Evolutionary conservation across 257 asterid species (phyloP).

Genomic region (Fraxinus anomala): DNA sequence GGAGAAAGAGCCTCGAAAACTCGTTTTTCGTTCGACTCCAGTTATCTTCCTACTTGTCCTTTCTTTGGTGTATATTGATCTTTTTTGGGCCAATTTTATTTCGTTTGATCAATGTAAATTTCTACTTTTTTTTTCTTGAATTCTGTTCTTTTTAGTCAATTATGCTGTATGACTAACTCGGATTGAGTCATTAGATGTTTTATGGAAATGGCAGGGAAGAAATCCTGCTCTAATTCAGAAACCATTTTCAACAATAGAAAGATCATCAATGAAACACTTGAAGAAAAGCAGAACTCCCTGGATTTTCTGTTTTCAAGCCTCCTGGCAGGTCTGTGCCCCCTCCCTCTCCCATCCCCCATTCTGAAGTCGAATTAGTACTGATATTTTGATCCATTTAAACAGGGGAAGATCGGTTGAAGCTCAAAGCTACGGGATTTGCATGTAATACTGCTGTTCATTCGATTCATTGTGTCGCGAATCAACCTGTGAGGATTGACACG

Average conservation of each 20-base stretch:
- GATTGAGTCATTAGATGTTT: neutral
- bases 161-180: neutral
- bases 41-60: constrained; percentile 39
- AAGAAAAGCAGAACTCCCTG: constrained; percentile 25
- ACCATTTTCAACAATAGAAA: constrained; percentile 5
- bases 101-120: constrained; percentile 33
- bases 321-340: constrained; percentile 31
- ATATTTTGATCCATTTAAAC: constrained; percentile 21
- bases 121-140: neutral
- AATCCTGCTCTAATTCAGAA: constrained; percentile 17
- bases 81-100: constrained; percentile 31
- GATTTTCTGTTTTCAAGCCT: constrained; percentile 33
- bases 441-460: constrained; percentile 43
- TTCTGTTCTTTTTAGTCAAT: neutral
- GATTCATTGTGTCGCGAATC: constrained; percentile 45
- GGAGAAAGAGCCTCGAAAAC: constrained; percentile 36
- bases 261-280: constrained; percentile 1
- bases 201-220: constrained; percentile 30
- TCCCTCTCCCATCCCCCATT: neutral
- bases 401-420: constrained; percentile 44
- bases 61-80: constrained; percentile 34
- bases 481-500: constrained; percentile 49
- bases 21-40: constrained; percentile 32
- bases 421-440: constrained; percentile 51
- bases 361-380: no score